phyloP scores from a whole-genome alignment of 2,329 filamentous ascomycete genomes.

The Aschersonia sp. region DNA sequence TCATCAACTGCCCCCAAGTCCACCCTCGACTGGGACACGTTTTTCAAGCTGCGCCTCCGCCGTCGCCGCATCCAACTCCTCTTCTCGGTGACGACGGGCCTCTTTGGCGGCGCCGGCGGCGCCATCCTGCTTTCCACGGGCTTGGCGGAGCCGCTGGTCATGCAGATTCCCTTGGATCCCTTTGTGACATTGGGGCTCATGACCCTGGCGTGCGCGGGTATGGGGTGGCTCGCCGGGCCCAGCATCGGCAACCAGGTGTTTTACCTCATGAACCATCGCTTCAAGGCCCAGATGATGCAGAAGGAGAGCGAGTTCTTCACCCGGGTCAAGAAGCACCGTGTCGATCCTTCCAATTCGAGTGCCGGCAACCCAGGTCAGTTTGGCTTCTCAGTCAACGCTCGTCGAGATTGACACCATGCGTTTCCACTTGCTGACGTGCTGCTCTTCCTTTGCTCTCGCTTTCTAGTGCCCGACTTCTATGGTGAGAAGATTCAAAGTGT shows the following conservation, averaged over 20 bases:
- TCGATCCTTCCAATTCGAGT: conserved; percentile 79
- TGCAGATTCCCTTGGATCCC: conserved; percentile 71
- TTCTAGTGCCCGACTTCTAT: conserved; percentile 79
- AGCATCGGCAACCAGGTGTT: conserved; percentile 70
- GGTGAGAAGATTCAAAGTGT: conserved; percentile 97
- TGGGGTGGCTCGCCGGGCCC: conserved; percentile 81
- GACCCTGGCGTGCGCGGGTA: conserved; percentile 59
- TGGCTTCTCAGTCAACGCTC: neutral
- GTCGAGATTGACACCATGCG: neutral
- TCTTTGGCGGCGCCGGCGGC: conserved; percentile 46
- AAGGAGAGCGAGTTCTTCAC: conserved; percentile 94
- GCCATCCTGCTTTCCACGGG: conserved; percentile 53
- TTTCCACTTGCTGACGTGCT: neutral
- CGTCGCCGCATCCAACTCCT: conserved; percentile 72
- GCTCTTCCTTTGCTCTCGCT: neutral
- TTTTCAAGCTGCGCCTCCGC: conserved; percentile 78
- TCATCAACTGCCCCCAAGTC: neutral
- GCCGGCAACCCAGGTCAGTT: conserved; percentile 63
- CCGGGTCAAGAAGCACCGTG: conserved; percentile 79
- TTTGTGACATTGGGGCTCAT: conserved; percentile 73
- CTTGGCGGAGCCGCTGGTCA: conserved; percentile 55
- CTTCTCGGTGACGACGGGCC: conserved; percentile 54
- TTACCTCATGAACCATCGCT: conserved; percentile 56
- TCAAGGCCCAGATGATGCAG: conserved; percentile 58
- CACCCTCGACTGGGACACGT: conserved; percentile 70